Conservation (phyloP, 805 yeast genomes). For the Wickerhamiella lipophila region DNA sequence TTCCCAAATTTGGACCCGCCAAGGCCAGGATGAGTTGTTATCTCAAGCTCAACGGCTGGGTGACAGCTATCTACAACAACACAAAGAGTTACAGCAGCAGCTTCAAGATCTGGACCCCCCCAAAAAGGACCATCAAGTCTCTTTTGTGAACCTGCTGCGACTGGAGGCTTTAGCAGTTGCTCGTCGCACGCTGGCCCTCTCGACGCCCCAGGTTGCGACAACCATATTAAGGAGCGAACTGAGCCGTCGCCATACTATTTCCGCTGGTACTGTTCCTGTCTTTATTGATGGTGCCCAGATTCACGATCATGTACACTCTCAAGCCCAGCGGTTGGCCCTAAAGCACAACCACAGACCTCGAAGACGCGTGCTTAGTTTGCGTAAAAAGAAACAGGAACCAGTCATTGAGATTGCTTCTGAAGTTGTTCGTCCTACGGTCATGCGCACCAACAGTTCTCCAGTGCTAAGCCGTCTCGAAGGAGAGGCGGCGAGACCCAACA, state of each 20-base stretch:
- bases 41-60: slow-evolving; percentile 9
- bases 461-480: background rate
- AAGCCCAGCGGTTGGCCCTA: slow-evolving; percentile 16
- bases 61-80: slow-evolving; percentile 10
- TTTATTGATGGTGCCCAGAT: slow-evolving; percentile 16
- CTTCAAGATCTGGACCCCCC: slow-evolving; percentile 25
- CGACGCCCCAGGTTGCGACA: slow-evolving; percentile 45
- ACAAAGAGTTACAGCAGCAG: slow-evolving; percentile 20
- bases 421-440: background rate
- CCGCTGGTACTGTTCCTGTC: slow-evolving; percentile 23
- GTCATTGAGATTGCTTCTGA: background rate
- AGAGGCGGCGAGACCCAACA: background rate
- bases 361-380: slow-evolving; percentile 25
- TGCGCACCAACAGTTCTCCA: background rate
- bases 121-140: slow-evolving; percentile 42
- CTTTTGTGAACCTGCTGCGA: slow-evolving; percentile 54
- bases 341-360: slow-evolving; percentile 20
- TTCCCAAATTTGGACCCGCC: slow-evolving; percentile 49
- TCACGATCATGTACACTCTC: slow-evolving; percentile 21
- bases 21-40: slow-evolving; percentile 6
- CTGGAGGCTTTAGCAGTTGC: slow-evolving; percentile 57
- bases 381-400: slow-evolving; percentile 8
- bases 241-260: slow-evolving; percentile 21
- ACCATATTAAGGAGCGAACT: slow-evolving; percentile 46
- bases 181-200: slow-evolving; percentile 67